phyloP scores from a whole-genome alignment of 108 stramenopile species.

The Cylindrotheca fusiformis region DNA sequence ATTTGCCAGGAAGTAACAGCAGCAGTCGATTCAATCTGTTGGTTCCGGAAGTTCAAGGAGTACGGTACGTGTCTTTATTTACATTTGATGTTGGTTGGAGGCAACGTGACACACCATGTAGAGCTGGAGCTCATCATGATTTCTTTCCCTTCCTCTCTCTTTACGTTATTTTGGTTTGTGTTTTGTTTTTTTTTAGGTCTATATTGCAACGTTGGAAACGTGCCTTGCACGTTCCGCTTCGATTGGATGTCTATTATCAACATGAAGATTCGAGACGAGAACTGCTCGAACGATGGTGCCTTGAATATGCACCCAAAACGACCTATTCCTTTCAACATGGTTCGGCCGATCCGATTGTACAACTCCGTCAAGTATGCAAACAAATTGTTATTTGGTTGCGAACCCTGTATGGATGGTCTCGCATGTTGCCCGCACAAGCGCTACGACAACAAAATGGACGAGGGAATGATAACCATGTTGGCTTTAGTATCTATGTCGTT shows the following conservation, averaged over 20 bases:
- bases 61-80: conserved; percentile 42
- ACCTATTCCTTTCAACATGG: conserved; percentile 12
- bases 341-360: conserved; percentile 51
- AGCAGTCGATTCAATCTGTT: conserved; percentile 73
- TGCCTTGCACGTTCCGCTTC: conserved; percentile 68
- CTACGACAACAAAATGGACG: conserved; percentile 16
- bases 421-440: conserved; percentile 69
- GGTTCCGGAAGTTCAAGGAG: conserved; percentile 53
- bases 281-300: conserved; percentile 81
- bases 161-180: neutral
- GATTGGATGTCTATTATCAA: conserved; percentile 84
- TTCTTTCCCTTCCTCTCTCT: neutral
- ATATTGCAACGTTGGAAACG: conserved; percentile 54
- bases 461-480: conserved; percentile 24
- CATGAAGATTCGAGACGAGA: conserved; percentile 49
- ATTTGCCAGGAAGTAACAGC: conserved; percentile 2
- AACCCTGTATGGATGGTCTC: conserved; percentile 58
- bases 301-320: conserved; percentile 57
- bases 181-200: conserved; percentile 5
- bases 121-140: neutral
- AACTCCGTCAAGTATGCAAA: conserved; percentile 71
- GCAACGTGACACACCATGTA: too few relatives aligned
- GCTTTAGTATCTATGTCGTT: conserved; percentile 57
- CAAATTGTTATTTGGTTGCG: conserved; percentile 69
- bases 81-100: too few relatives aligned